These are phyloP conservation scores for Coleophoma cylindrospora DNA, from an alignment of 2,329 filamentous ascomycete genomes.

Conservation along the genomic window DNA sequence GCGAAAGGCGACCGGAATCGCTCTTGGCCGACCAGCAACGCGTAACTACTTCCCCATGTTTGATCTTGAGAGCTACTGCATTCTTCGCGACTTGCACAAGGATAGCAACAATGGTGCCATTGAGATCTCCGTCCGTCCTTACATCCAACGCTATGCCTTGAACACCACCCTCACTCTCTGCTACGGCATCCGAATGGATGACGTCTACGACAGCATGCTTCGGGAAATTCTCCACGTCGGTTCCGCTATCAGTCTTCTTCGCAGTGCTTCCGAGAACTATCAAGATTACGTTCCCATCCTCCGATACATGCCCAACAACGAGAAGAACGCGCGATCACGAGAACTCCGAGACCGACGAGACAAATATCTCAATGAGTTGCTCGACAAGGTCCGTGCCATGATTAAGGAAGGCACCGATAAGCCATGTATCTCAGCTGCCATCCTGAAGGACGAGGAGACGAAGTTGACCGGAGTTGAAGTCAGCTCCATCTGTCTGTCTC, in stretches of 20 bases:
- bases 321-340: conserved; percentile 41
- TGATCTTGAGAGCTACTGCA: conserved; percentile 46
- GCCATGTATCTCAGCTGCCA: conserved; percentile 47
- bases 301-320: conserved; percentile 45
- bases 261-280: conserved; percentile 45
- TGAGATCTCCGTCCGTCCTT: conserved; percentile 41
- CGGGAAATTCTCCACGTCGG: conserved; percentile 48
- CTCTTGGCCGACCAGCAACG: conserved; percentile 39
- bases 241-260: conserved; percentile 42
- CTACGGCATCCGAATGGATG: conserved; percentile 50
- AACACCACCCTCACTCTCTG: conserved; percentile 50
- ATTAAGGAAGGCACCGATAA: conserved; percentile 45
- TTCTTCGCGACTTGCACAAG: conserved; percentile 38
- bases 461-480: conserved; percentile 47
- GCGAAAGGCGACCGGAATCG: conserved; percentile 43
- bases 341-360: conserved; percentile 42
- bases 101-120: conserved; percentile 36
- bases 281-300: conserved; percentile 48
- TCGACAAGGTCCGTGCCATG: conserved; percentile 45
- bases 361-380: conserved; percentile 41
- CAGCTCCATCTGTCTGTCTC: conserved; percentile 44
- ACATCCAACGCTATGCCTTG: conserved; percentile 47
- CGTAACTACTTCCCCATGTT: conserved; percentile 46
- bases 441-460: conserved; percentile 48
- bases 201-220: conserved; percentile 43